A percentile compares a stretch with the other conserved stretches of the same genome.
phyloP scores from a whole-genome alignment of 2,329 filamentous ascomycete species.

The Fusarium ramigenum region DNA sequence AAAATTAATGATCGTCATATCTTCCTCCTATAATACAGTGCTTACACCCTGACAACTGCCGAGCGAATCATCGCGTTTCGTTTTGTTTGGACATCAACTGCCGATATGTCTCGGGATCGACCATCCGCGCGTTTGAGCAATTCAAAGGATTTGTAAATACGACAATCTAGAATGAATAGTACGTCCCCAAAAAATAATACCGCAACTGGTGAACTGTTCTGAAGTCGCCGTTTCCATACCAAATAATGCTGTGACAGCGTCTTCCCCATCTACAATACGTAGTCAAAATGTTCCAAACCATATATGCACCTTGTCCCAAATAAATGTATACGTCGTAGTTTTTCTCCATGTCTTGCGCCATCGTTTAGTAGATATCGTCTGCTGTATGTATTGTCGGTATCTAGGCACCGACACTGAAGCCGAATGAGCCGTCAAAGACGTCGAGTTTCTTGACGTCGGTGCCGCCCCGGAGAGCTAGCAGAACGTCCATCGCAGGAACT shows the following conservation, averaged over 20 bases:
- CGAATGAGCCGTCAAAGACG: slow-evolving; percentile 67
- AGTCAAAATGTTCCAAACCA: slow-evolving; percentile 24
- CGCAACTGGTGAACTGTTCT: not conserved
- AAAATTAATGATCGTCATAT: slow-evolving; percentile 22
- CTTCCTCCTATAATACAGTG: not conserved
- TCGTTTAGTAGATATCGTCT: not conserved
- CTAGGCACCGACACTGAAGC: slow-evolving; percentile 63
- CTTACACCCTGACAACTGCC: not conserved
- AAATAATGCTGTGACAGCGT: slow-evolving; percentile 5
- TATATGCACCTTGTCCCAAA: slow-evolving; percentile 38
- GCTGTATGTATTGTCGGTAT: not conserved
- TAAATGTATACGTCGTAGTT: slow-evolving; percentile 32
- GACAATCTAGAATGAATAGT: slow-evolving; percentile 20
- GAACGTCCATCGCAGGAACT: slow-evolving; percentile 64
- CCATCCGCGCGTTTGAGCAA: not conserved
- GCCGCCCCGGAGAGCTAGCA: slow-evolving; percentile 64
- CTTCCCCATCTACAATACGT: not conserved
- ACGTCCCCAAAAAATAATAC: not conserved
- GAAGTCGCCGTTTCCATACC: slow-evolving; percentile 1
- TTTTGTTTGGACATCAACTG: not conserved
- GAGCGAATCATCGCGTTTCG: not conserved
- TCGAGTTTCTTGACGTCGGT: slow-evolving; percentile 58
- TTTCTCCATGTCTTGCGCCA: slow-evolving; percentile 6
- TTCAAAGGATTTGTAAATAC: not conserved
- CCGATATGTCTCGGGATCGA: not conserved